Evolutionary conservation across 345 rosid genomes (phyloP).

Genomic region (Jatropha curcas): DNA sequence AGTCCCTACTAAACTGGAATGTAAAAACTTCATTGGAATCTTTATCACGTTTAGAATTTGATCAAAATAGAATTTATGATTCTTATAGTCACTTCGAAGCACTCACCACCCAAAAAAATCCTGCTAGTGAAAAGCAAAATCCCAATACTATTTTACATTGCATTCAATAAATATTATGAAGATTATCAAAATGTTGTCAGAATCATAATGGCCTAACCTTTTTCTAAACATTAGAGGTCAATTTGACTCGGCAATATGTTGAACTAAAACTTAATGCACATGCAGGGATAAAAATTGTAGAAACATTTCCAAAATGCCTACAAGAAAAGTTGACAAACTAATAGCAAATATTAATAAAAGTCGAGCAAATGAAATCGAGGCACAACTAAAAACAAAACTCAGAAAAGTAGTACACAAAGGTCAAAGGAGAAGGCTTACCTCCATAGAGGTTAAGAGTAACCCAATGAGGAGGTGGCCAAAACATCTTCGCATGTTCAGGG

Average conservation of each 20-base stretch:
- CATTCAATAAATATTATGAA: background rate
- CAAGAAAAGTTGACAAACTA: background rate
- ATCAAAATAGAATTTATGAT: background rate
- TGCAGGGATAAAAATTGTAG: background rate
- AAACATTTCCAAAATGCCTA: background rate
- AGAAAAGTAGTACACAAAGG: background rate
- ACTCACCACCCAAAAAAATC: background rate
- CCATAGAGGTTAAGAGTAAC: slow-evolving; percentile 36
- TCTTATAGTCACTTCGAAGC: background rate
- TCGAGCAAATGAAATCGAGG: background rate
- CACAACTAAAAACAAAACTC: background rate
- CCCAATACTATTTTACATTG: background rate
- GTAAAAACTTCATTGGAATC: too few relatives aligned
- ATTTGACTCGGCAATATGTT: background rate
- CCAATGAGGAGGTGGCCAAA: slow-evolving; percentile 92
- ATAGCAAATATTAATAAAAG: background rate
- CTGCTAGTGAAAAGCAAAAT: background rate
- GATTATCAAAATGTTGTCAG: background rate
- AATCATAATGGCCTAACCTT: background rate
- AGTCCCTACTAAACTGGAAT: too few relatives aligned
- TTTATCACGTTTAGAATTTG: too few relatives aligned
- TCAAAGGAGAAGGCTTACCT: slow-evolving; percentile 46
- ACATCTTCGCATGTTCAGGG: slow-evolving; percentile 58
- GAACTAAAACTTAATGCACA: background rate
- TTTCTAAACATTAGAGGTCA: background rate